Evolutionary conservation across 331 rosid genomes (phyloP), one percentile per base, ranked within the genome.

Genomic region (Cydonia oblonga): DNA sequence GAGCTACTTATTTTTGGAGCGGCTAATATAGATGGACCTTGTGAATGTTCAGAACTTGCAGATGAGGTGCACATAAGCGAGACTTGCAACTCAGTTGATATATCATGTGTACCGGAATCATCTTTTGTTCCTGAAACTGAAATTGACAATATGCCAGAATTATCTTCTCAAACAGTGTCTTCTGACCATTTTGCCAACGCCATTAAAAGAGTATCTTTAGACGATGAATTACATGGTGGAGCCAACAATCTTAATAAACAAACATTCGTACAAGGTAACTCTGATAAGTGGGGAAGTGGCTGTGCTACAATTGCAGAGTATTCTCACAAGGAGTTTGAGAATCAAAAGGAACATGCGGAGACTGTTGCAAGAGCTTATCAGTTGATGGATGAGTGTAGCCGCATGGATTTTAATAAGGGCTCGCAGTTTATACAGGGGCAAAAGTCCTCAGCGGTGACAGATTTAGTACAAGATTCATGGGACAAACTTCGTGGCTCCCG

Each of bases 341-440:
- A 67, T 82, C 73, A 16, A 33, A 66, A 76, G 78, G 88, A 79
- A 74, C 81, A 78, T 51, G 76, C 53, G 68, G 86, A 82, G 79
- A 64, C 79, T 66, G 75, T 57, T 63, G 60, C 79, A 42, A 38
- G 49, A 58, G 79, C n/a, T 54, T 64, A 66, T 76, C 87, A 88
- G 38, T 77, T 85, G 81, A 88, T 88, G 95, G 97, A 92, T 78
- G 97, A 90, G 80, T 90, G 87, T 79, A 92, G 97, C 83, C 90
- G 92, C 24, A 71, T 80, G 73, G 80, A 77, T 81, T 84, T 76
- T 40, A 78, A 61, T 24, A 49, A 68, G 49, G 66, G 73, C 20
- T 72, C 83, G 18, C 73, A 73, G 26, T 61, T 52, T 74, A 42
- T 80, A 12, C 81, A 89, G 75, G 76, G 71, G 68, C 80, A 86